Evolutionary conservation across 208 protist species (phyloP), one percentile per base, ranked within the genome.

Genomic region (Phytomonas francai): DNA sequence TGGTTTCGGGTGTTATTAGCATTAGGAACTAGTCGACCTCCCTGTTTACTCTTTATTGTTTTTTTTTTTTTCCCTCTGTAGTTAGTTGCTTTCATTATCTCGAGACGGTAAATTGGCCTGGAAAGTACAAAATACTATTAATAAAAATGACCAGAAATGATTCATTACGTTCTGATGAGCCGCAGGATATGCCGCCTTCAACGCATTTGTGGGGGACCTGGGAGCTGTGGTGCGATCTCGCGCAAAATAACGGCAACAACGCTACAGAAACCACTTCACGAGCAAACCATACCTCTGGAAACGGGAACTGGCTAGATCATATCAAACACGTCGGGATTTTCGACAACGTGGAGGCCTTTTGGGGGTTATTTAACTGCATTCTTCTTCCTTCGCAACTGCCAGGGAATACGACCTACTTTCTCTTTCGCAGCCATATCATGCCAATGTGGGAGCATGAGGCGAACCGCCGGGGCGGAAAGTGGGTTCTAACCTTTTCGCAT

Each of bases 401-500:
- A 0, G 73, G 79, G 4, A 87, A 83, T 56, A 76, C 76, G 59
- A 89, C 84, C 1, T 97, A 93, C 72, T 93, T 95, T 61, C 74
- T 97, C 28, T 92, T 97, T 63, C 86, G 87, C 71, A 84, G 91
- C 39, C 77, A 93, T 77, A 93, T 97, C 60, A 82, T 87, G 9
- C 92, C 92, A 25, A 93, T 94, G 85, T 97, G 92, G 89, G 92
- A 97, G 66, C 88, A 95, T 66, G 88, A 93, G 77, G 88, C 88
- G 45, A 95, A 95, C 73, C 82, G 88, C 7, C 80, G 88, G 0
- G 89, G 92, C 2, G 92, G 92, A 0, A 87, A 91, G 71, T 97
- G 91, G 91, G 78, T 95, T 12, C 64, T 89, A 19, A 60, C 79
- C 22, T 93, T 96, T 60, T 71, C 72, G 1, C 59, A 66, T 71